Percentiles rank a stretch among this genome's conserved stretches.
Conservation (phyloP, 768 basidiomycete genomes). For the Exsudoporus frostii region DNA sequence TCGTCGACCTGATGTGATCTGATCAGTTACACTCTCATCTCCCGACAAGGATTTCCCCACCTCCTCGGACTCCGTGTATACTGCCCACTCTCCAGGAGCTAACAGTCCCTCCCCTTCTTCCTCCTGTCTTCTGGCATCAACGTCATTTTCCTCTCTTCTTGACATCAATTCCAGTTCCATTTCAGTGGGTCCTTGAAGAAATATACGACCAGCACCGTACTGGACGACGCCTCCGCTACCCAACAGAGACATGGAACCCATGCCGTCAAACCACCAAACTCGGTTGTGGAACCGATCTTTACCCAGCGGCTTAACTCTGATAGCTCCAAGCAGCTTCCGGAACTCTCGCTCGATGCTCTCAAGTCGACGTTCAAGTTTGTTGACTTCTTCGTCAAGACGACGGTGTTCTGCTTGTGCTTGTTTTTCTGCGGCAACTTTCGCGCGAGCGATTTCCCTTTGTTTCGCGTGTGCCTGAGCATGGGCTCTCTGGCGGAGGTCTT, state of each 20-base stretch:
- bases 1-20: conserved; percentile 60
- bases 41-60: conserved; percentile 37
- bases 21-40: conserved; percentile 7
- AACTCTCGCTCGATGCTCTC: conserved; percentile 93
- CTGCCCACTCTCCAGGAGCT: conserved; percentile 82
- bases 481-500: conserved; percentile 50
- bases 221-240: conserved; percentile 74
- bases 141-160: conserved; percentile 49
- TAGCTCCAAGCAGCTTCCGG: conserved; percentile 78
- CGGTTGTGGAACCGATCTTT: conserved; percentile 92
- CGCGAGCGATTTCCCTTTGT: conserved; percentile 75
- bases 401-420: conserved; percentile 81
- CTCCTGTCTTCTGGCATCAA: conserved; percentile 58
- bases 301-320: conserved; percentile 86
- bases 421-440: conserved; percentile 75
- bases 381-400: conserved; percentile 83
- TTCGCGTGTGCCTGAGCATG: conserved; percentile 63
- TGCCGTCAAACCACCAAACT: conserved; percentile 98
- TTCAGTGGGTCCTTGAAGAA: conserved; percentile 88
- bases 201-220: conserved; percentile 87
- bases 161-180: conserved; percentile 73
- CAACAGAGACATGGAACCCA: conserved; percentile 79
- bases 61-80: conserved; percentile 83
- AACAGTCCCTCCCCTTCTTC: conserved; percentile 85
- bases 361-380: conserved; percentile 74